Conservation (phyloP, 176 grass and related monocot species). For the Oryza punctata region DNA sequence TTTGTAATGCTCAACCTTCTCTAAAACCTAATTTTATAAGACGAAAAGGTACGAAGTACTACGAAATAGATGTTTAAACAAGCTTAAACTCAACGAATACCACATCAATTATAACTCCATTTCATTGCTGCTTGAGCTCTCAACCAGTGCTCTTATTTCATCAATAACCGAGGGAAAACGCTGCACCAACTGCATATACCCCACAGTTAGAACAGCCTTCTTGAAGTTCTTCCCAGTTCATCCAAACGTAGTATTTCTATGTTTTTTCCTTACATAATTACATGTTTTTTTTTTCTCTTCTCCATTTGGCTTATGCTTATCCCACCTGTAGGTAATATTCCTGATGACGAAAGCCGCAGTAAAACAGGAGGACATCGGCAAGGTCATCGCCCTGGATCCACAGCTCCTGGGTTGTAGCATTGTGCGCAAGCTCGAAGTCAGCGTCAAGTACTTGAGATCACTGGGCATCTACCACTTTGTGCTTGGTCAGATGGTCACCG, state of each 20-base stretch:
- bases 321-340: constrained; percentile 65
- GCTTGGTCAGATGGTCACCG: constrained; percentile 78
- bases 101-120: no score
- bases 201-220: no score
- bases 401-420: constrained; percentile 94
- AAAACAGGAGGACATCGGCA: constrained; percentile 72
- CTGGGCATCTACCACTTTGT: constrained; percentile 71
- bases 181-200: no score
- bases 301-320: constrained; percentile 33
- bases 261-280: background rate
- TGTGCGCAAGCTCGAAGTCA: constrained; percentile 75
- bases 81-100: no score
- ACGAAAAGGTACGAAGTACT: no score
- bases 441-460: constrained; percentile 86
- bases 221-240: no score
- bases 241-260: background rate
- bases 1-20: background rate
- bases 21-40: background rate
- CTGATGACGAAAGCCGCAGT: constrained; percentile 85
- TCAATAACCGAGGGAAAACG: no score
- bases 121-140: no score
- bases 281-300: background rate
- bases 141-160: no score
- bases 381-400: constrained; percentile 88
- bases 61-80: no score